phyloP scores from a whole-genome alignment of 345 rosid genomes.

The Ricinus communis region DNA sequence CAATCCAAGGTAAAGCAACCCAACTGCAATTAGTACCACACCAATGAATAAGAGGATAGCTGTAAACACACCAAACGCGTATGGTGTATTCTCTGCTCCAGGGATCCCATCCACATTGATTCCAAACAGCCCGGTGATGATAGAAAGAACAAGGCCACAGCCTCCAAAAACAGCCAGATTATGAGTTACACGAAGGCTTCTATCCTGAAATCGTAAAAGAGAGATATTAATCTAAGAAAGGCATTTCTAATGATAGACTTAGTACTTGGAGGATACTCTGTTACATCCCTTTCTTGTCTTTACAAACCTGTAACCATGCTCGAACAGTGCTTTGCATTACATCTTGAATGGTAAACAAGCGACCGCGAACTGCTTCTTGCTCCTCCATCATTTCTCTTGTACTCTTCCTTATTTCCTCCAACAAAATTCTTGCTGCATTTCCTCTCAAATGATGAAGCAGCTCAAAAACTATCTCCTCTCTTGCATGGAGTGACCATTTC shows the following conservation, averaged over 20 bases:
- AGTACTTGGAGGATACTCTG: not conserved
- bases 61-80: slow-evolving; percentile 81
- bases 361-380: slow-evolving; percentile 98
- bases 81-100: slow-evolving; percentile 70
- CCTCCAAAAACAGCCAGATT: slow-evolving; percentile 93
- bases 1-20: slow-evolving; percentile 73
- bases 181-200: slow-evolving; percentile 86
- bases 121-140: slow-evolving; percentile 84
- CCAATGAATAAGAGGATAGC: slow-evolving; percentile 53
- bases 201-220: slow-evolving; percentile 48
- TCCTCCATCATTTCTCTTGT: slow-evolving; percentile 91
- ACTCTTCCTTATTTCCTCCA: slow-evolving; percentile 68
- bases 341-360: slow-evolving; percentile 94
- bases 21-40: slow-evolving; percentile 55
- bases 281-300: not conserved
- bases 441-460: slow-evolving; percentile 88
- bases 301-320: slow-evolving; percentile 91
- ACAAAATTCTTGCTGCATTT: slow-evolving; percentile 39
- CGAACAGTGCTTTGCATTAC: slow-evolving; percentile 99
- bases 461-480: slow-evolving; percentile 93
- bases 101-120: slow-evolving; percentile 99
- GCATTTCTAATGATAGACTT: not conserved
- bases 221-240: not conserved
- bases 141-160: slow-evolving; percentile 76
- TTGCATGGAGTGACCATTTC: slow-evolving; percentile 98